phyloP scores from a whole-genome alignment of 1,139 yeast genomes.

The Debaryomyces fabryi region DNA sequence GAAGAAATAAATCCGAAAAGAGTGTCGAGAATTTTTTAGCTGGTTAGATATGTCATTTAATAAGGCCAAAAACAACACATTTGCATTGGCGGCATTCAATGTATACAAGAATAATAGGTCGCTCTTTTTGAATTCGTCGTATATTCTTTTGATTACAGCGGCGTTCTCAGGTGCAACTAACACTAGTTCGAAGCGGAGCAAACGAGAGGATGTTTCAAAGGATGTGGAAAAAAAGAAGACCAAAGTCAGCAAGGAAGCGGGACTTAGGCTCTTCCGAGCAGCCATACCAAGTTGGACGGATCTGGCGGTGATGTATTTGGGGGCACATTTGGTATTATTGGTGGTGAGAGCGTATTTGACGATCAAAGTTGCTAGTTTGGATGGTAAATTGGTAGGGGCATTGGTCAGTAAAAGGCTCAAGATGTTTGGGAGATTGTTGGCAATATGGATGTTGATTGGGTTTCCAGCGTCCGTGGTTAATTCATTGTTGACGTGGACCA shows the following conservation, averaged over 20 bases:
- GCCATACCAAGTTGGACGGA: slow-evolving; percentile 41
- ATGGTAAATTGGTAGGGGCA: slow-evolving; percentile 83
- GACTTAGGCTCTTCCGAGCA: slow-evolving; percentile 36
- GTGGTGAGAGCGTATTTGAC: slow-evolving; percentile 74
- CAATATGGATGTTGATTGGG: slow-evolving; percentile 84
- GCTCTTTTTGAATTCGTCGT: slow-evolving; percentile 51
- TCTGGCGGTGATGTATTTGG: slow-evolving; percentile 44
- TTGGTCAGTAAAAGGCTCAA: slow-evolving; percentile 72
- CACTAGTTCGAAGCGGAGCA: slow-evolving; percentile 19
- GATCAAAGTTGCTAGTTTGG: slow-evolving; percentile 81
- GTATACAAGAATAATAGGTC: slow-evolving; percentile 51
- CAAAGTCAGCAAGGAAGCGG: slow-evolving; percentile 38
- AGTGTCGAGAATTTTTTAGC: not conserved
- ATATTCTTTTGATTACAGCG: slow-evolving; percentile 48
- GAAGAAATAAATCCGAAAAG: not conserved
- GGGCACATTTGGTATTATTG: slow-evolving; percentile 62
- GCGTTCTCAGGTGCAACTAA: slow-evolving; percentile 50
- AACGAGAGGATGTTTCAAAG: slow-evolving; percentile 11
- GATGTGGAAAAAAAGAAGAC: slow-evolving; percentile 24
- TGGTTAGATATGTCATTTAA: not conserved
- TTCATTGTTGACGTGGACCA: slow-evolving; percentile 71
- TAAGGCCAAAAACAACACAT: slow-evolving; percentile 7
- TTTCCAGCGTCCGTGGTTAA: slow-evolving; percentile 85
- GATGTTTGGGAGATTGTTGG: slow-evolving; percentile 63
- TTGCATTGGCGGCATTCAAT: slow-evolving; percentile 33